Evolutionary conservation across 371 early-diverging fungal species (phyloP).

Genomic region (Lichtheimia hyalospora): DNA sequence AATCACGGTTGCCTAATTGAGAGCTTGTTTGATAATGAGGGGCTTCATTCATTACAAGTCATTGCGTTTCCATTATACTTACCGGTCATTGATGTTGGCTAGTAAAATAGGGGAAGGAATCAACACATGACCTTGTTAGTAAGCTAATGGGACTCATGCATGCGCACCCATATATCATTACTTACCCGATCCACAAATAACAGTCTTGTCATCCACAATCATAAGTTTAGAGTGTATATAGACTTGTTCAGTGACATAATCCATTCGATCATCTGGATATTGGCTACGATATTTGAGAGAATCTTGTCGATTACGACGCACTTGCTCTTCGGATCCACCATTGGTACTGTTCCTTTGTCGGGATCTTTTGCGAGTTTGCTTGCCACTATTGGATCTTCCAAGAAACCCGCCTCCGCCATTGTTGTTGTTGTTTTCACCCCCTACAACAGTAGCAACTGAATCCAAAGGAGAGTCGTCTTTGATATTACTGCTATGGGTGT

Average conservation of each 20-base stretch:
- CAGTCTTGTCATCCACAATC: slow-evolving; percentile 79
- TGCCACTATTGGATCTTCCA: slow-evolving; percentile 6
- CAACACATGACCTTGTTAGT: neutral
- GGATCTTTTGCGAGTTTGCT: neutral
- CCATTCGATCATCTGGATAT: slow-evolving; percentile 20
- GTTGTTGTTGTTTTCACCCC: neutral
- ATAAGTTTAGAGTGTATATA: slow-evolving; percentile 88
- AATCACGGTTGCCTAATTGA: slow-evolving; percentile 88
- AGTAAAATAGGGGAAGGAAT: neutral
- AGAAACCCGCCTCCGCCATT: slow-evolving; percentile 1
- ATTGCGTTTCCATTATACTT: neutral
- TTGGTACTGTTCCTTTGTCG: neutral
- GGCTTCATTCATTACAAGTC: neutral
- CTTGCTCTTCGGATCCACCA: neutral
- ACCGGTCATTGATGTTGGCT: slow-evolving; percentile 55
- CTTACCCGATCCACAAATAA: slow-evolving; percentile 63
- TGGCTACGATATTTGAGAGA: slow-evolving; percentile 8
- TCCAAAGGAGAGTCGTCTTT: slow-evolving; percentile 10
- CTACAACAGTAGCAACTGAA: slow-evolving; percentile 9
- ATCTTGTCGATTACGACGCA: neutral
- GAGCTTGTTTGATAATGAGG: slow-evolving; percentile 52
- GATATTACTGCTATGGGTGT: slow-evolving; percentile 8
- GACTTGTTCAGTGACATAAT: slow-evolving; percentile 73
- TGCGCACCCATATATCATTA: neutral
- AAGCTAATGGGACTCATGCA: too few species aligned